Evolutionary conservation across 352 stramenopile genomes (phyloP).

Genomic region (Phytopythium delawarense): DNA sequence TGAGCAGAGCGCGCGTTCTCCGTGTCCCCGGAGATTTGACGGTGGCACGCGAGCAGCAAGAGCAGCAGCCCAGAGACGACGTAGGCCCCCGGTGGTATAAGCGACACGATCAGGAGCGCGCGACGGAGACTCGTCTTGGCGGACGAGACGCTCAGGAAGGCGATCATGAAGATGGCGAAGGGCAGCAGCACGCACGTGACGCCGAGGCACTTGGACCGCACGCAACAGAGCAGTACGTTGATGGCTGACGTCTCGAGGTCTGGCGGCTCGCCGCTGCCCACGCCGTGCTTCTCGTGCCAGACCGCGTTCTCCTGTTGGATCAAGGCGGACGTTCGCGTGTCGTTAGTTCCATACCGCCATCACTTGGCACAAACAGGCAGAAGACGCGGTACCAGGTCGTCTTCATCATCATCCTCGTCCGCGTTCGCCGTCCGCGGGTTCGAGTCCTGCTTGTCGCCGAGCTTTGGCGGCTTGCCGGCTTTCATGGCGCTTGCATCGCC

Average conservation of each 20-base stretch:
- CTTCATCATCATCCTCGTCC: neutral
- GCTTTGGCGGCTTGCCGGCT: neutral
- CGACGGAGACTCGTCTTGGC: constrained; percentile 20
- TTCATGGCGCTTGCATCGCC: neutral
- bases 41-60: constrained; percentile 42
- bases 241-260: constrained; percentile 32
- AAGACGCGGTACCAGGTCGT: constrained; percentile 1
- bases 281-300: constrained; percentile 51
- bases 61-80: constrained; percentile 26
- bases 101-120: constrained; percentile 41
- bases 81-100: constrained; percentile 37
- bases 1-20: constrained; percentile 63
- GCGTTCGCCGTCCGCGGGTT: neutral
- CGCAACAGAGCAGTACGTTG: constrained; percentile 53
- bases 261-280: constrained; percentile 11
- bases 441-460: neutral
- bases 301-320: constrained; percentile 46
- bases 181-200: constrained; percentile 52
- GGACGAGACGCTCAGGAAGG: constrained; percentile 31
- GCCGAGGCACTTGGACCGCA: constrained; percentile 55
- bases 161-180: constrained; percentile 45
- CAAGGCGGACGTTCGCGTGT: neutral
- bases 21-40: constrained; percentile 43
- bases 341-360: neutral
- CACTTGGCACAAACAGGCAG: neutral